phyloP scores from a whole-genome alignment of 805 yeast genomes.

The Saturnispora bothae region DNA sequence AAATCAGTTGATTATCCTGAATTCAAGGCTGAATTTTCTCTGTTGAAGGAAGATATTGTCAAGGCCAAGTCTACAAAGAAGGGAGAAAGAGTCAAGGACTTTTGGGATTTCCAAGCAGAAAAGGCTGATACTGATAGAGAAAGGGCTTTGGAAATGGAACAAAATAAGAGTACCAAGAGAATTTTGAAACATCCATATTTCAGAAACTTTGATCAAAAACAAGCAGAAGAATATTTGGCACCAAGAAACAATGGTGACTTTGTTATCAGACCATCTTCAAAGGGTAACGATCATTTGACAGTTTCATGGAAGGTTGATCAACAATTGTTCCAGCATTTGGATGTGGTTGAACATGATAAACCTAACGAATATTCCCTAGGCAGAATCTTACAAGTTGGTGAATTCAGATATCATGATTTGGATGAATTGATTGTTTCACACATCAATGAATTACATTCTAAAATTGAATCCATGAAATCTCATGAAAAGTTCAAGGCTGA shows the following conservation, averaged over 20 bases:
- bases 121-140: conserved; percentile 51
- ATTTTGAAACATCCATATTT: conserved; percentile 87
- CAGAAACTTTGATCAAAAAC: conserved; percentile 68
- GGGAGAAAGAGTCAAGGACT: conserved; percentile 39
- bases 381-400: conserved; percentile 51
- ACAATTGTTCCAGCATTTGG: conserved; percentile 82
- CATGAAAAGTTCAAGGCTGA: conserved; percentile 87
- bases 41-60: conserved; percentile 55
- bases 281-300: conserved; percentile 79
- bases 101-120: conserved; percentile 79
- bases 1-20: conserved; percentile 59
- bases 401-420: conserved; percentile 64
- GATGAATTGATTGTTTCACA: conserved; percentile 89
- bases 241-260: conserved; percentile 83
- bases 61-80: conserved; percentile 38
- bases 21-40: conserved; percentile 63
- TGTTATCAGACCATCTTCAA: conserved; percentile 89
- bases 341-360: conserved; percentile 65
- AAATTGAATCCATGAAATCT: conserved; percentile 72
- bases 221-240: conserved; percentile 90
- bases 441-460: conserved; percentile 70
- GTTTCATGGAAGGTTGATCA: conserved; percentile 96
- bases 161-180: conserved; percentile 59
- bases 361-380: conserved; percentile 57
- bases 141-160: conserved; percentile 48